Conservation (phyloP, 2,329 filamentous ascomycete species). For the Pseudocercospora vitis region DNA sequence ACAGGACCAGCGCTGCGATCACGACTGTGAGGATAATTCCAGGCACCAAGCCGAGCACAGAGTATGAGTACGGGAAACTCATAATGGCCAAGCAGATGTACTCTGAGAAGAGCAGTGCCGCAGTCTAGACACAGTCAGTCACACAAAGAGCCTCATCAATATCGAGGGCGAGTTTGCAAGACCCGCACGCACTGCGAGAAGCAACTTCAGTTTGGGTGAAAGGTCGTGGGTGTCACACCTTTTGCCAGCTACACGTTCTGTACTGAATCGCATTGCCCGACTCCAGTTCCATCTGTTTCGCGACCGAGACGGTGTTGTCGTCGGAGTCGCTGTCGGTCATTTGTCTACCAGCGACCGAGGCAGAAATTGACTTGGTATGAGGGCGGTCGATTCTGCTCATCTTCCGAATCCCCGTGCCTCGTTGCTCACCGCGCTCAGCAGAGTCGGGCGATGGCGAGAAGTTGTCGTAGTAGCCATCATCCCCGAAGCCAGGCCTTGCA, state of each 20-base stretch:
- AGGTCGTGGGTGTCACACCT: no score
- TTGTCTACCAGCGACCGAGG: constrained; percentile 16
- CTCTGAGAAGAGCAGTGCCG: constrained; percentile 85
- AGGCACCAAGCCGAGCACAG: constrained; percentile 80
- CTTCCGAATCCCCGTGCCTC: constrained; percentile 31
- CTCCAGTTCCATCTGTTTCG: constrained; percentile 74
- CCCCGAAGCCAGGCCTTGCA: constrained; percentile 22
- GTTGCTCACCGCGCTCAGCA: constrained; percentile 36
- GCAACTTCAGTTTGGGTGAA: no score
- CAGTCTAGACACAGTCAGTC: constrained; percentile 58
- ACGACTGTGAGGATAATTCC: constrained; percentile 80
- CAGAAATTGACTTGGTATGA: constrained; percentile 39
- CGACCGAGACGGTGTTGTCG: constrained; percentile 48
- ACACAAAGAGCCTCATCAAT: no score
- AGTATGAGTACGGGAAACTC: constrained; percentile 94
- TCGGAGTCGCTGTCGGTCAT: constrained; percentile 21
- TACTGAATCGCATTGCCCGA: constrained; percentile 81
- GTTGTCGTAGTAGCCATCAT: constrained; percentile 31
- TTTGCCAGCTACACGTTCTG: constrained; percentile 89
- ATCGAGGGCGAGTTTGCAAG: no score
- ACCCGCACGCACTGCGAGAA: no score
- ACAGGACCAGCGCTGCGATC: constrained; percentile 75
- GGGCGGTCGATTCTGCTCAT: constrained; percentile 46
- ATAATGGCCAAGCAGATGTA: constrained; percentile 93
- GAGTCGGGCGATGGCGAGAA: constrained; percentile 28